Evolutionary conservation across 2,329 filamentous ascomycete genomes (phyloP).

Genomic region (Emmonsiellopsis sp.): DNA sequence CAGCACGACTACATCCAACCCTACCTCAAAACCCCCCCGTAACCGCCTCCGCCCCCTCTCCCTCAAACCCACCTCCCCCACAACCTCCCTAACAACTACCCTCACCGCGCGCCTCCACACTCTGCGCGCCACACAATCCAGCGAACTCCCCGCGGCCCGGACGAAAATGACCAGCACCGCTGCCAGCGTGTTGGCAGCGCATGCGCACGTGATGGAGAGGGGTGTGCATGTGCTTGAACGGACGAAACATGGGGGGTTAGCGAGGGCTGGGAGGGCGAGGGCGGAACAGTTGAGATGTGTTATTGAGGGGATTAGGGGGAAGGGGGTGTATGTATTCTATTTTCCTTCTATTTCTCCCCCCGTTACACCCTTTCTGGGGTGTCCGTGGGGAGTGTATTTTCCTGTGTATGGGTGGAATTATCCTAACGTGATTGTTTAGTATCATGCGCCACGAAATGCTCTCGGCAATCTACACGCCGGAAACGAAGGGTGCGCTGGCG

Average conservation of each 20-base stretch:
- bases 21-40: background rate
- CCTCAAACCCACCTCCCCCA: background rate
- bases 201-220: conserved; percentile 26
- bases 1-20: background rate
- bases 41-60: conserved; percentile 4
- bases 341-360: conserved; percentile 1
- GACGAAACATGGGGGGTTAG: conserved; percentile 28
- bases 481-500: conserved; percentile 23
- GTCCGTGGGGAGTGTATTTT: background rate
- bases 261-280: conserved; percentile 26
- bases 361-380: background rate
- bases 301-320: conserved; percentile 28
- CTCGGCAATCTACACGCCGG: conserved; percentile 29
- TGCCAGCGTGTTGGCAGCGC: conserved; percentile 23
- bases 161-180: conserved; percentile 26
- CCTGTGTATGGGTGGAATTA: background rate
- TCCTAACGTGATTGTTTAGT: conserved; percentile 13
- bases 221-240: conserved; percentile 31
- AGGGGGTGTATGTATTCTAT: conserved; percentile 23
- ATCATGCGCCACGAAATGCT: conserved; percentile 28
- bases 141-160: conserved; percentile 23
- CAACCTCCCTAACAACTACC: conserved; percentile 17
- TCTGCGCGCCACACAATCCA: conserved; percentile 23
- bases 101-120: conserved; percentile 18
- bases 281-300: conserved; percentile 31